Evolutionary conservation across 2,329 filamentous ascomycete genomes (phyloP).

Genomic region (Fusarium longipes): DNA sequence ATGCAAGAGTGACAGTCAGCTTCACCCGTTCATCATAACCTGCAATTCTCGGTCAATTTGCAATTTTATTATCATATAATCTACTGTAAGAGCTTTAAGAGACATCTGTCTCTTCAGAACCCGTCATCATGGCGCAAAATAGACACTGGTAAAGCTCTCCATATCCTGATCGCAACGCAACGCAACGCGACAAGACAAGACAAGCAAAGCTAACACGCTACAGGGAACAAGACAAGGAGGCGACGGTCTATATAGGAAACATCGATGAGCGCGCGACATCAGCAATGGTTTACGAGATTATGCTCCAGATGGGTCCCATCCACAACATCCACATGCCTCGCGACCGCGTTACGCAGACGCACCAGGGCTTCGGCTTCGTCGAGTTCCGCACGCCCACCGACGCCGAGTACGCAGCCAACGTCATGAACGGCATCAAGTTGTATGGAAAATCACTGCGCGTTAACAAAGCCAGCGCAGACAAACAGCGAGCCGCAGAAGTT

Average conservation of each 20-base stretch:
- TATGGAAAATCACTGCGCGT: constrained; percentile 96
- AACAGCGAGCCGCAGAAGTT: constrained; percentile 91
- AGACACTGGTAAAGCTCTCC: constrained; percentile 74
- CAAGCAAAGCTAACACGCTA: constrained; percentile 28
- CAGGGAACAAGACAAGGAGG: constrained; percentile 98
- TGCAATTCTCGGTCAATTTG: constrained; percentile 2
- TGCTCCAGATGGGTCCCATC: constrained; percentile 97
- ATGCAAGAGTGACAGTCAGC: constrained; percentile 18
- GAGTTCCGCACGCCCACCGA: constrained; percentile 96
- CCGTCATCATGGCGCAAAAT: constrained; percentile 70
- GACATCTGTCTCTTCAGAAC: constrained; percentile 23
- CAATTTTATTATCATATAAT: not conserved
- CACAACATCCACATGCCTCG: constrained; percentile 98
- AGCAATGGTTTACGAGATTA: constrained; percentile 93
- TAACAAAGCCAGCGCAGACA: constrained; percentile 93
- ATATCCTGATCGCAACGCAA: constrained; percentile 1
- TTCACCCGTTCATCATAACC: constrained; percentile 7
- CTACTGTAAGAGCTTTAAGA: not conserved
- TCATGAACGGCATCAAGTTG: constrained; percentile 95
- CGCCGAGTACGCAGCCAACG: constrained; percentile 94
- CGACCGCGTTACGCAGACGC: constrained; percentile 94
- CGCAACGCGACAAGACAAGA: constrained; percentile 1
- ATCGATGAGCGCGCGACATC: constrained; percentile 96
- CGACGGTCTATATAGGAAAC: constrained; percentile 97
- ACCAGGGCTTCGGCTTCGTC: constrained; percentile 99